Conservation (phyloP, 2,329 filamentous ascomycete species). For the Sordariomycetes sp. region DNA sequence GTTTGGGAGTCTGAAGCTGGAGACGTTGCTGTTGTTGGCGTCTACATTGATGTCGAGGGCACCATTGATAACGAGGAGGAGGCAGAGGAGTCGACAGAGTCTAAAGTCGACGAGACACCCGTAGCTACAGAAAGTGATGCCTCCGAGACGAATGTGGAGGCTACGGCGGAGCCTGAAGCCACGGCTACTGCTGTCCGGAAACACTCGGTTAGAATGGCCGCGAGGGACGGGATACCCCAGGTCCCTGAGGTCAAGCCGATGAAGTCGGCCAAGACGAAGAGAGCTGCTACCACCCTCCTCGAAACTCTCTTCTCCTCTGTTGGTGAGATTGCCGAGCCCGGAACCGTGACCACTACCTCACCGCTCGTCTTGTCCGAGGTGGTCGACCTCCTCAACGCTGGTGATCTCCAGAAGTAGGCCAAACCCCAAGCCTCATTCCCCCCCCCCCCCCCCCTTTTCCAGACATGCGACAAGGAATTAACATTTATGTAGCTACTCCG, state of each 20-base stretch:
- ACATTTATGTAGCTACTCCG: conserved; percentile 25
- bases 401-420: conserved; percentile 23
- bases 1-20: conserved; percentile 17
- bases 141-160: not conserved
- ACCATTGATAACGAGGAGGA: conserved; percentile 8
- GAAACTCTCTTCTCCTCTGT: conserved; percentile 31
- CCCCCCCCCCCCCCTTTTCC: not conserved
- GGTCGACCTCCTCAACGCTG: conserved; percentile 19
- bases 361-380: conserved; percentile 29
- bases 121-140: not conserved
- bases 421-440: not conserved
- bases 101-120: conserved; percentile 5
- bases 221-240: not conserved
- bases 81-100: conserved; percentile 2
- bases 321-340: conserved; percentile 25
- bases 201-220: conserved; percentile 2
- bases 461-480: not conserved
- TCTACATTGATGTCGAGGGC: conserved; percentile 25
- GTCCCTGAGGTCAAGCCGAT: conserved; percentile 4
- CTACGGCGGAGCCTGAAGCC: not conserved
- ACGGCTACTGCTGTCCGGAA: conserved; percentile 1
- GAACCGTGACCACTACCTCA: conserved; percentile 22
- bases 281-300: conserved; percentile 24
- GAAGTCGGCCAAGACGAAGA: conserved; percentile 23
- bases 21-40: conserved; percentile 27